Conservation (phyloP, 192 early-diverging fungal species). For the Mortierella hygrophila region DNA sequence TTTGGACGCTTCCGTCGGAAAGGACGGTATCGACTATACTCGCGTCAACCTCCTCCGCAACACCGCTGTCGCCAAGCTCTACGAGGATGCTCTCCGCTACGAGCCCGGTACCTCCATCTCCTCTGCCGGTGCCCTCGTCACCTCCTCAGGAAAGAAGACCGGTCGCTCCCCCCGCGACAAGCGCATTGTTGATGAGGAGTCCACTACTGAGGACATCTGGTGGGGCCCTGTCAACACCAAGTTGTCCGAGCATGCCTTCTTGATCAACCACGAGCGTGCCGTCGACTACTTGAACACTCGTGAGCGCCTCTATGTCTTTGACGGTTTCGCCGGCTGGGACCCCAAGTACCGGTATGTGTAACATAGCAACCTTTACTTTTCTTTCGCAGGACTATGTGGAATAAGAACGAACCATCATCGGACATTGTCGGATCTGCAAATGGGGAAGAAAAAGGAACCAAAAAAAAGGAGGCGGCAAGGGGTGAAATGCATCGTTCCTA, state of each 20-base stretch:
- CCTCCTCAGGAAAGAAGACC: constrained; percentile 93
- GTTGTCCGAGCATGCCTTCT: constrained; percentile 85
- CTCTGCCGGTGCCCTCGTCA: constrained; percentile 91
- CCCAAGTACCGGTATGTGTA: constrained; percentile 85
- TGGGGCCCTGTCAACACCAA: constrained; percentile 99
- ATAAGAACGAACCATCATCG: neutral
- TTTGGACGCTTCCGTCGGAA: constrained; percentile 57
- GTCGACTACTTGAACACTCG: constrained; percentile 98
- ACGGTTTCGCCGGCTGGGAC: constrained; percentile 99
- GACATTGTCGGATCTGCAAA: neutral
- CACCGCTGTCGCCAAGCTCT: constrained; percentile 87
- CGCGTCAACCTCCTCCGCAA: constrained; percentile 90
- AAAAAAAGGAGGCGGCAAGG: neutral
- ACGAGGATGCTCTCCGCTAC: constrained; percentile 91
- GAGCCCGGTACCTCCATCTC: constrained; percentile 92
- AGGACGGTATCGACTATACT: constrained; percentile 84
- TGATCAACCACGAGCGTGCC: constrained; percentile 96
- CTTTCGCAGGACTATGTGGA: neutral
- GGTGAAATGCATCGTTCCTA: neutral
- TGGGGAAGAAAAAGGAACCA: neutral
- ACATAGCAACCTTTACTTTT: no score
- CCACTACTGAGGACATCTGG: constrained; percentile 91
- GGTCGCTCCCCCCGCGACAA: constrained; percentile 97
- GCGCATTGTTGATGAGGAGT: constrained; percentile 94
- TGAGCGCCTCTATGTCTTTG: constrained; percentile 93